These are phyloP conservation scores for Irpex sp. DNA, from an alignment of 1,284 basidiomycete species.

Conservation along the genomic window DNA sequence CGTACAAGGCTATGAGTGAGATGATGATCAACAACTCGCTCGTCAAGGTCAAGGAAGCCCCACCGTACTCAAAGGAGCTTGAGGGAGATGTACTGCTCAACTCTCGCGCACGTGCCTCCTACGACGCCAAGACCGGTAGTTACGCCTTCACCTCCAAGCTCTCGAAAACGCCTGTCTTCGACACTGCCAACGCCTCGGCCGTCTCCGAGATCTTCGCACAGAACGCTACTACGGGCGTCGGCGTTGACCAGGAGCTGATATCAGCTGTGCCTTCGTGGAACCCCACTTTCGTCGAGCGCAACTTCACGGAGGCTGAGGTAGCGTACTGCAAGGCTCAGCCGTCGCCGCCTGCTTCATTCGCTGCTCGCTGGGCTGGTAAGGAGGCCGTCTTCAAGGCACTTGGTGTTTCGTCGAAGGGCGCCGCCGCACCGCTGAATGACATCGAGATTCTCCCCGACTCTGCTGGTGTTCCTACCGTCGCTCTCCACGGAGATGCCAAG, in stretches of 20 bases:
- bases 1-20: conserved; percentile 93
- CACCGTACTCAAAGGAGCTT: conserved; percentile 87
- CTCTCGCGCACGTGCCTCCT: conserved; percentile 85
- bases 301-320: conserved; percentile 91
- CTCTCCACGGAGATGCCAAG: conserved; percentile 82
- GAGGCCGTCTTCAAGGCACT: conserved; percentile 99
- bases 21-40: conserved; percentile 93
- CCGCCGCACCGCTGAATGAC: conserved; percentile 91
- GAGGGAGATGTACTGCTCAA: conserved; percentile 91
- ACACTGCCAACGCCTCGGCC: conserved; percentile 67
- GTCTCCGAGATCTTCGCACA: conserved; percentile 51
- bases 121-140: conserved; percentile 80
- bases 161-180: conserved; percentile 47
- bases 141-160: conserved; percentile 77
- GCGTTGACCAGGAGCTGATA: conserved; percentile 93
- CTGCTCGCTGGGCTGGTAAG: conserved; percentile 96
- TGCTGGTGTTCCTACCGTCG: conserved; percentile 70
- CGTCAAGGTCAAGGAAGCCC: conserved; percentile 93
- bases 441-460: conserved; percentile 89
- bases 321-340: conserved; percentile 88
- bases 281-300: conserved; percentile 85
- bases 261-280: conserved; percentile 89
- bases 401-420: conserved; percentile 87
- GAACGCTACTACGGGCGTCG: conserved; percentile 62
- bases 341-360: conserved; percentile 86